A percentile compares a stretch with the other conserved stretches of the same genome.
Conservation (phyloP, 1,284 basidiomycete genomes). For the Cutaneotrichosporon spelunceum region DNA sequence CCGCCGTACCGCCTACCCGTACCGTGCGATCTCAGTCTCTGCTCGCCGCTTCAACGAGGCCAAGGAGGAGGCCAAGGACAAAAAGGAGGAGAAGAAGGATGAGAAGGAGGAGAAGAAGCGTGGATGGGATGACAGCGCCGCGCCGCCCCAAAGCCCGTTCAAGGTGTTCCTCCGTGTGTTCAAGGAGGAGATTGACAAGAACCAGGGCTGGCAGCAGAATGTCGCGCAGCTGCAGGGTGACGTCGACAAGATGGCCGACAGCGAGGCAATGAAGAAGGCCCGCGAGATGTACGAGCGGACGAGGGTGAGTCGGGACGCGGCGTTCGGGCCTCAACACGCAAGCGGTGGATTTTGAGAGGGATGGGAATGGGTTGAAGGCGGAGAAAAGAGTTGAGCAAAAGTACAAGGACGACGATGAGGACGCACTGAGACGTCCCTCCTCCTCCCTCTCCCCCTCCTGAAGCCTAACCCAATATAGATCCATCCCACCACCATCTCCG, state of each 20-base stretch:
- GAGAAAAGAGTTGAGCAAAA: not conserved
- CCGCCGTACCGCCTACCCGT: slow-evolving; percentile 4
- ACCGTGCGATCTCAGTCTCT: not conserved
- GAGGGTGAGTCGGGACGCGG: slow-evolving; percentile 62
- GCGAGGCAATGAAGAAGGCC: slow-evolving; percentile 90
- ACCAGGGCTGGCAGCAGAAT: slow-evolving; percentile 90
- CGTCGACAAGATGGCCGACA: slow-evolving; percentile 94
- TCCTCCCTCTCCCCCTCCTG: not conserved
- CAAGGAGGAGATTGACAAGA: slow-evolving; percentile 87
- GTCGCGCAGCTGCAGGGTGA: slow-evolving; percentile 96
- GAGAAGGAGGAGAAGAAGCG: slow-evolving; percentile 23
- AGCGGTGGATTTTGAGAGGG: not conserved
- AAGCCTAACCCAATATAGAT: no score
- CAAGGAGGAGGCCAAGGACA: slow-evolving; percentile 5
- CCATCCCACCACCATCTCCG: no score
- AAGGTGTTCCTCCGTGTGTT: slow-evolving; percentile 94
- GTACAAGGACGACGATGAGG: no score
- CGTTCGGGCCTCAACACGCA: no score
- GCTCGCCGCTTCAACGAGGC: slow-evolving; percentile 13
- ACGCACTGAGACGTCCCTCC: no score
- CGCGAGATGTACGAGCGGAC: slow-evolving; percentile 88
- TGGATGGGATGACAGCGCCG: slow-evolving; percentile 26
- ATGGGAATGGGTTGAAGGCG: not conserved
- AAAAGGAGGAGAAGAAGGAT: slow-evolving; percentile 15
- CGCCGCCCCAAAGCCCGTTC: slow-evolving; percentile 81